phyloP scores from a whole-genome alignment of 306 rosid genomes.

The Senna siamea region DNA sequence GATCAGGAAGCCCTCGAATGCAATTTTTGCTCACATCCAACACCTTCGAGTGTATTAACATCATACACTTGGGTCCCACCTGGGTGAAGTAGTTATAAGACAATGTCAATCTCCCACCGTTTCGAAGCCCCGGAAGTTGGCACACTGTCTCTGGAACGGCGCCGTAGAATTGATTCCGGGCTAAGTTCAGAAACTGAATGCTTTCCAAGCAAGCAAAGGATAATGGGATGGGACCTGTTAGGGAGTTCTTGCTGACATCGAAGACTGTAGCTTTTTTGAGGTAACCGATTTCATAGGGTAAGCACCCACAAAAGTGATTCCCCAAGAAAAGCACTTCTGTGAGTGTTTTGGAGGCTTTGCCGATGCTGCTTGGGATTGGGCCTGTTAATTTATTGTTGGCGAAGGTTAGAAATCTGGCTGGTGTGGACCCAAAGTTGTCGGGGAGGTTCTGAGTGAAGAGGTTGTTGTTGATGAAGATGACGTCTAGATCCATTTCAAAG shows the following conservation, averaged over 20 bases:
- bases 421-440: slow-evolving; percentile 55
- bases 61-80: slow-evolving; percentile 66
- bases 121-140: slow-evolving; percentile 40
- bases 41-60: slow-evolving; percentile 44
- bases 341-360: slow-evolving; percentile 42
- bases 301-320: slow-evolving; percentile 61
- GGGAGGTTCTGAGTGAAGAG: slow-evolving; percentile 47
- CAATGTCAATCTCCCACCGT: slow-evolving; percentile 38
- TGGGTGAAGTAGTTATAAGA: slow-evolving; percentile 57
- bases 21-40: slow-evolving; percentile 62
- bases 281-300: slow-evolving; percentile 72
- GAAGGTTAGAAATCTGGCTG: slow-evolving; percentile 67
- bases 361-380: slow-evolving; percentile 62
- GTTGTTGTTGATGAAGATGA: slow-evolving; percentile 80
- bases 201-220: slow-evolving; percentile 68
- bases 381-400: slow-evolving; percentile 69
- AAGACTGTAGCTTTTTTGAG: slow-evolving; percentile 53
- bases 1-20: slow-evolving; percentile 56
- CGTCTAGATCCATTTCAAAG: slow-evolving; percentile 53
- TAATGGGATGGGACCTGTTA: slow-evolving; percentile 74
- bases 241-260: slow-evolving; percentile 53
- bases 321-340: slow-evolving; percentile 69
- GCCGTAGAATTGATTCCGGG: slow-evolving; percentile 54
- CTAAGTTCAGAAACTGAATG: slow-evolving; percentile 49
- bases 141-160: slow-evolving; percentile 71